Conservation (phyloP, 768 basidiomycete species). For the Plicaturopsis crispa region DNA sequence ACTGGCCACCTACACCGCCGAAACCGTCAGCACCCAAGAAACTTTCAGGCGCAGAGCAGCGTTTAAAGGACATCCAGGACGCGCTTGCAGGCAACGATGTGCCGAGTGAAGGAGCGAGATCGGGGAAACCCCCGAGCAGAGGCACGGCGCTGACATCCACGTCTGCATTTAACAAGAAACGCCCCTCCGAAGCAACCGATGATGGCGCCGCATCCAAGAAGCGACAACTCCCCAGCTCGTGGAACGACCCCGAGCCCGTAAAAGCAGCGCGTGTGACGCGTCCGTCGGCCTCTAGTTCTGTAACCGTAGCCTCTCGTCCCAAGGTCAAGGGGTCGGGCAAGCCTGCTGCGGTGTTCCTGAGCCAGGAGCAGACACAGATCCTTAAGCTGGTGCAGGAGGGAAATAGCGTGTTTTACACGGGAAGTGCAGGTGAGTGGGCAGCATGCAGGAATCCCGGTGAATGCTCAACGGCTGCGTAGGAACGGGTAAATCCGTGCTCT, state of each 20-base stretch:
- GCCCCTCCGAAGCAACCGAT: constrained; percentile 15
- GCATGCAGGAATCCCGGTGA: too few relatives aligned
- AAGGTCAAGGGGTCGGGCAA: too few relatives aligned
- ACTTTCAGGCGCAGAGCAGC: constrained; percentile 21
- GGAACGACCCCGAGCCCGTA: constrained; percentile 24
- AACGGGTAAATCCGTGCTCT: constrained; percentile 92
- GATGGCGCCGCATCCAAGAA: constrained; percentile 37
- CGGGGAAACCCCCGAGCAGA: neutral
- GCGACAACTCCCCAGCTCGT: constrained; percentile 45
- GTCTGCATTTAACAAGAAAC: constrained; percentile 25
- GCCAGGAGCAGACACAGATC: constrained; percentile 82
- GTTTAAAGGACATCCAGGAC: constrained; percentile 53
- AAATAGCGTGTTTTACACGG: constrained; percentile 89
- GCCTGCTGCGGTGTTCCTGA: constrained; percentile 50
- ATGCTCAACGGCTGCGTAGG: constrained; percentile 54
- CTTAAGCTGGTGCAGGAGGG: constrained; percentile 68
- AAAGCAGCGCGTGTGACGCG: too few relatives aligned
- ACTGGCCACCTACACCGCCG: constrained; percentile 30
- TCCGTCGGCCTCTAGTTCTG: too few relatives aligned
- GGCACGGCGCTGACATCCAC: constrained; percentile 4
- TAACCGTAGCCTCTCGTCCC: too few relatives aligned
- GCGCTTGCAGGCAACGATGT: constrained; percentile 30
- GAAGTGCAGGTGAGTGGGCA: constrained; percentile 78
- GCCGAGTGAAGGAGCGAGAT: constrained; percentile 6
- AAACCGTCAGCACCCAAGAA: constrained; percentile 13